Evolutionary conservation across 2,329 filamentous ascomycete species (phyloP).

Genomic region (Tympanopsis confertula): DNA sequence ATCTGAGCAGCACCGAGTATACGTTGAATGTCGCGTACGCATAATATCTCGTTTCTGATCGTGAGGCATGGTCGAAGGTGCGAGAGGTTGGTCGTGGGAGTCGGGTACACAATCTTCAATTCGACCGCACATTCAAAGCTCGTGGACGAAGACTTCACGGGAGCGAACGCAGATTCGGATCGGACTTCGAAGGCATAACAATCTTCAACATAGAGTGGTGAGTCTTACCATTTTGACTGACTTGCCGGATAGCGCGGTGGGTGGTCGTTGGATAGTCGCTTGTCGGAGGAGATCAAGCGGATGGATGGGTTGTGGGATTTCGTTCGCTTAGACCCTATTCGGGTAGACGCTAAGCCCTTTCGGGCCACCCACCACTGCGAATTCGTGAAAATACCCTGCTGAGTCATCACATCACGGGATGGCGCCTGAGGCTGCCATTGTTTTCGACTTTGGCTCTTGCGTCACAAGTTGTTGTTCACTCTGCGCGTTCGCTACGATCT

Average conservation of each 20-base stretch:
- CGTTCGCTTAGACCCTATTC: constrained; percentile 29
- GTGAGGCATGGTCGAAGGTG: too few species aligned
- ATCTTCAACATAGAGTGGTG: constrained; percentile 8
- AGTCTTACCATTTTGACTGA: constrained; percentile 33
- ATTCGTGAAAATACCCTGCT: too few species aligned
- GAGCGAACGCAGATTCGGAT: background rate
- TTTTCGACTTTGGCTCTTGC: too few species aligned
- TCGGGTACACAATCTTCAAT: background rate
- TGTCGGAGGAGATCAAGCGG: constrained; percentile 21
- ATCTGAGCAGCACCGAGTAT: too few species aligned
- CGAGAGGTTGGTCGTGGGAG: too few species aligned
- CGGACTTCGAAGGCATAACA: constrained; percentile 4
- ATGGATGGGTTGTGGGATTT: constrained; percentile 26
- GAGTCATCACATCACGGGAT: too few species aligned
- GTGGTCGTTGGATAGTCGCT: constrained; percentile 24
- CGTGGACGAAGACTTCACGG: background rate
- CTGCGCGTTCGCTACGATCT: too few species aligned
- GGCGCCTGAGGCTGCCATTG: too few species aligned
- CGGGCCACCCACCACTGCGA: too few species aligned
- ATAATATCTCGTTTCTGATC: too few species aligned
- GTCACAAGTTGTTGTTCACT: too few species aligned
- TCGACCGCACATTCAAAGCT: background rate
- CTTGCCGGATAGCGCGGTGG: constrained; percentile 26
- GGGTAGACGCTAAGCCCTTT: constrained; percentile 15
- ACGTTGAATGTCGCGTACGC: too few species aligned